Percentiles rank a stretch among this genome's conserved stretches.
phyloP scores from a whole-genome alignment of 2,329 filamentous ascomycete species.

The Fusarium sp. region DNA sequence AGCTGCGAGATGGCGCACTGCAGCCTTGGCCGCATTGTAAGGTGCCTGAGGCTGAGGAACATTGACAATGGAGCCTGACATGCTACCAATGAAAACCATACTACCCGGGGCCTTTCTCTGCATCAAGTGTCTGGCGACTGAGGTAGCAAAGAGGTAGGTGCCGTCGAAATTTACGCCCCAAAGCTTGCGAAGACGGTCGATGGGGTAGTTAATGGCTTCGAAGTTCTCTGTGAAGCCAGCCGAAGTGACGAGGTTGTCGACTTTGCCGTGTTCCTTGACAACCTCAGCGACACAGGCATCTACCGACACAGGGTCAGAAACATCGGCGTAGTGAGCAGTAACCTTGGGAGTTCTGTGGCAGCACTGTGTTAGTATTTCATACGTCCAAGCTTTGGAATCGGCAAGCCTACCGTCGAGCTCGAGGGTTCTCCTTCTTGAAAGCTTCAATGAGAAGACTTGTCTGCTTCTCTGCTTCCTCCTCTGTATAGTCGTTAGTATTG shows the following conservation, averaged over 20 bases:
- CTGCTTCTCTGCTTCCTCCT: constrained; percentile 85
- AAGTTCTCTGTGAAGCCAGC: constrained; percentile 98
- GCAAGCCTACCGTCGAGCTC: constrained; percentile 70
- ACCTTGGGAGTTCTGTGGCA: constrained; percentile 77
- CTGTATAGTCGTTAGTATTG: constrained; percentile 59
- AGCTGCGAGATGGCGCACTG: constrained; percentile 86
- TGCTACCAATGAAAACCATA: constrained; percentile 95
- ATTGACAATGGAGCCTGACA: constrained; percentile 94
- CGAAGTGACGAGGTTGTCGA: constrained; percentile 94
- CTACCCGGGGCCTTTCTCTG: constrained; percentile 81
- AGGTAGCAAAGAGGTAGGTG: constrained; percentile 88
- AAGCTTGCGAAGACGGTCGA: constrained; percentile 91
- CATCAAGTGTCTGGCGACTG: constrained; percentile 90
- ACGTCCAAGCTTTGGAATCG: neutral
- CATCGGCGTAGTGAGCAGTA: constrained; percentile 91
- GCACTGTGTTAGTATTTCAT: constrained; percentile 9
- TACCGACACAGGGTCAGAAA: constrained; percentile 84
- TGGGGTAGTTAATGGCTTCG: constrained; percentile 89
- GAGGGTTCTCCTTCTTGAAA: constrained; percentile 85
- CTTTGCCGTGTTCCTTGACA: constrained; percentile 74
- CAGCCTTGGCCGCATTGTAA: constrained; percentile 94
- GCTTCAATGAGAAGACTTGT: constrained; percentile 79
- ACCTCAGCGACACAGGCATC: constrained; percentile 77
- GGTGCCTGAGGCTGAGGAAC: constrained; percentile 93
- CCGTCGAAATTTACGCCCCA: constrained; percentile 95